These are phyloP conservation scores for Phytophthora podocarpi DNA, from an alignment of 352 stramenopile species.

Conservation along the genomic window DNA sequence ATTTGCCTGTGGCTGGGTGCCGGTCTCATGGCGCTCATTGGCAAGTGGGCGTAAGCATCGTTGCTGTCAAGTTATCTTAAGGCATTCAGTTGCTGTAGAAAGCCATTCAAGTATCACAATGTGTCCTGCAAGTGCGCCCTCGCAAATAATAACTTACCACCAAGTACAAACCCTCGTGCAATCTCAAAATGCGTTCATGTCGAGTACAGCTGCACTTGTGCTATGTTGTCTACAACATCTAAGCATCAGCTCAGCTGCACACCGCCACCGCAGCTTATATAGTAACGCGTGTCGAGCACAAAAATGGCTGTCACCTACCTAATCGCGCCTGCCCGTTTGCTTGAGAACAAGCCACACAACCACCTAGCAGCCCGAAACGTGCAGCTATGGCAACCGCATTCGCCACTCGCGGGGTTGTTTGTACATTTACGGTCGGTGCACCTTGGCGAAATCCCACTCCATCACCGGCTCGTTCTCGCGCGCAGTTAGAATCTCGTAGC, in stretches of 20 bases:
- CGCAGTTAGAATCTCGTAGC: slow-evolving; percentile 97
- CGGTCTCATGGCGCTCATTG: slow-evolving; percentile 65
- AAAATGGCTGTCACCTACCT: slow-evolving; percentile 17
- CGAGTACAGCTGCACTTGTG: slow-evolving; percentile 2
- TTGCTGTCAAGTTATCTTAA: slow-evolving; percentile 3
- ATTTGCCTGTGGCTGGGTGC: slow-evolving; percentile 58
- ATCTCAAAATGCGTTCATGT: slow-evolving; percentile 13
- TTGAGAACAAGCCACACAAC: slow-evolving; percentile 6
- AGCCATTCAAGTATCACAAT: too few relatives aligned
- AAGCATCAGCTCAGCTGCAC: not conserved
- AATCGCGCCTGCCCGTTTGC: not conserved
- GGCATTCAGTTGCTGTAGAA: slow-evolving; percentile 24
- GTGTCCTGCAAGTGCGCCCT: too few relatives aligned
- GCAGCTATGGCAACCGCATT: not conserved
- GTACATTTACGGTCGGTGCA: slow-evolving; percentile 62
- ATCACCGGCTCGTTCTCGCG: slow-evolving; percentile 88
- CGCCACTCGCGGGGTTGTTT: not conserved
- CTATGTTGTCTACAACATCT: slow-evolving; percentile 3
- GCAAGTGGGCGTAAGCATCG: slow-evolving; percentile 64
- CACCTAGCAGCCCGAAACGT: not conserved
- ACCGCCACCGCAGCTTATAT: not conserved
- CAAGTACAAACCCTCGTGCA: too few relatives aligned
- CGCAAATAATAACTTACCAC: too few relatives aligned
- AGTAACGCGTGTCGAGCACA: not conserved
- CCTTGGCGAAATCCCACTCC: slow-evolving; percentile 82